phyloP scores from a whole-genome alignment of 164 flowering plant genomes.

The Aristolochia californica region DNA sequence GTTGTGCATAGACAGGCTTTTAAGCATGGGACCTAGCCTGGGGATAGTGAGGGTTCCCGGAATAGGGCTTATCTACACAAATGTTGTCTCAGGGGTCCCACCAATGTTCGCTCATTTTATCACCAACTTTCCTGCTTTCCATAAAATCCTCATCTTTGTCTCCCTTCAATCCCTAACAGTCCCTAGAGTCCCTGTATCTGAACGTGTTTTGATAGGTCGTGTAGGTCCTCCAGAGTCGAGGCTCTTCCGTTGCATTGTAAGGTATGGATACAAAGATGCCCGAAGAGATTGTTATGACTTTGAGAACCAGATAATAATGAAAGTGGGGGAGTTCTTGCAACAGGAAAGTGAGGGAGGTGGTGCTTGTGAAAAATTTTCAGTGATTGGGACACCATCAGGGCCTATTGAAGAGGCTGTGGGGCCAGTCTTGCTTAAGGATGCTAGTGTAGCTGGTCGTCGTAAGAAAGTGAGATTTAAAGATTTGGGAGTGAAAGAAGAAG shows the following conservation, averaged over 20 bases:
- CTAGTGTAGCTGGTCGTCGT: constrained; percentile 8
- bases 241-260: constrained; percentile 26
- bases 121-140: constrained; percentile 53
- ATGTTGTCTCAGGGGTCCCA: constrained; percentile 34
- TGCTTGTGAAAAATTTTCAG: constrained; percentile 1
- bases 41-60: constrained; percentile 35
- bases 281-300: constrained; percentile 21
- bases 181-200: constrained; percentile 25
- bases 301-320: constrained; percentile 27
- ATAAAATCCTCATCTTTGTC: constrained; percentile 30
- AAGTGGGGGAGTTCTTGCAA: constrained; percentile 29
- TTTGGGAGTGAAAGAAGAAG: constrained; percentile 19
- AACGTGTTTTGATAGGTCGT: constrained; percentile 28
- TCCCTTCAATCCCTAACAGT: constrained; percentile 26
- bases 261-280: constrained; percentile 37
- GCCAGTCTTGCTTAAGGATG: neutral
- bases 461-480: constrained; percentile 19
- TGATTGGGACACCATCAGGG: constrained; percentile 6
- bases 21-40: constrained; percentile 26
- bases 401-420: constrained; percentile 5
- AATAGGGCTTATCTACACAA: constrained; percentile 35
- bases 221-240: constrained; percentile 30
- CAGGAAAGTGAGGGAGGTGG: constrained; percentile 8
- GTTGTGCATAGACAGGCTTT: constrained; percentile 28
- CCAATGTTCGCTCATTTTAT: constrained; percentile 45